Percentiles rank a stretch among this genome's conserved stretches.
Conservation (phyloP, 2,329 filamentous ascomycete genomes). For the Colletotrichum incanum region DNA sequence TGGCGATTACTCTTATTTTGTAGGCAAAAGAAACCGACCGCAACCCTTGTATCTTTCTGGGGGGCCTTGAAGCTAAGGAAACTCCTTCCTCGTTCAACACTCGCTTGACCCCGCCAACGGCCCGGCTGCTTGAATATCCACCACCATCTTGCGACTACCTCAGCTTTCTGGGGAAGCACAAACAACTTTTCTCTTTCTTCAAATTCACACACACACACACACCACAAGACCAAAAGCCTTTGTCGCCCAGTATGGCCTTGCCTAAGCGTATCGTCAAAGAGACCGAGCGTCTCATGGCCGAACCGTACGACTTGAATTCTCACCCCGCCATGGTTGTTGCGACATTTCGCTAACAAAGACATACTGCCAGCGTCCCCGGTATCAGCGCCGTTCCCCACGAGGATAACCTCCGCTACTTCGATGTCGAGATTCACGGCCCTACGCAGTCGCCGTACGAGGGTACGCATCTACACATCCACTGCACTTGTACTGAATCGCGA, state of each 20-base stretch:
- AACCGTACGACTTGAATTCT: slow-evolving; percentile 79
- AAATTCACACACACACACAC: neutral
- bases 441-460: slow-evolving; percentile 96
- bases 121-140: neutral
- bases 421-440: slow-evolving; percentile 95
- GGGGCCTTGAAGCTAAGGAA: slow-evolving; percentile 1
- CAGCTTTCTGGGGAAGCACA: neutral
- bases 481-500: neutral
- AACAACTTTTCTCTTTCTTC: neutral
- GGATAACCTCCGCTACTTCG: slow-evolving; percentile 98
- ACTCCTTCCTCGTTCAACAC: slow-evolving; percentile 25
- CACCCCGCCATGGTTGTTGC: slow-evolving; percentile 5
- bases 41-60: neutral
- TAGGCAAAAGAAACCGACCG: neutral
- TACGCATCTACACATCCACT: slow-evolving; percentile 56
- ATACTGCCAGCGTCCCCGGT: slow-evolving; percentile 83
- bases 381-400: slow-evolving; percentile 97
- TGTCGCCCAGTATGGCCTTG: slow-evolving; percentile 72
- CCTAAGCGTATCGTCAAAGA: slow-evolving; percentile 99
- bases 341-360: slow-evolving; percentile 17
- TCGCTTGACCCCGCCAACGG: slow-evolving; percentile 38
- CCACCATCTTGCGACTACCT: slow-evolving; percentile 4
- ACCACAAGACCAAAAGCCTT: neutral
- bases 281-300: slow-evolving; percentile 95
- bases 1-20: slow-evolving; percentile 7